Conservation (phyloP, 768 basidiomycete genomes). For the Hypholoma fasciculare region DNA sequence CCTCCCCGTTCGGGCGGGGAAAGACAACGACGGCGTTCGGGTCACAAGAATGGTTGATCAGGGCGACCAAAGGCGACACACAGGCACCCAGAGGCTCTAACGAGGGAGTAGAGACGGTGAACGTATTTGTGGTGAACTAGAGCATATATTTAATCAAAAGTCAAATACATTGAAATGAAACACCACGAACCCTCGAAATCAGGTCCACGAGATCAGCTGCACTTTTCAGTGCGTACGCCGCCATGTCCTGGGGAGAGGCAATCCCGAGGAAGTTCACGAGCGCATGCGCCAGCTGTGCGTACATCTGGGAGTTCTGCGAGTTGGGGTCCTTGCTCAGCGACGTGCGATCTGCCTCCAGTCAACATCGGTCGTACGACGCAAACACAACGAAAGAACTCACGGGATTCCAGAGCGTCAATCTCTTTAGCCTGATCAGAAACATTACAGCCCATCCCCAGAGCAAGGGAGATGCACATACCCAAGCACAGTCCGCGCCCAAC, state of each 20-base stretch:
- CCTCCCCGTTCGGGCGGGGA: conserved; percentile 49
- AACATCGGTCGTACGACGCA: background rate
- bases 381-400: conserved; percentile 42
- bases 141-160: background rate
- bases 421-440: conserved; percentile 49
- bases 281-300: conserved; percentile 73
- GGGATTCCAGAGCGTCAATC: conserved; percentile 73
- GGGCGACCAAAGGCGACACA: conserved; percentile 76
- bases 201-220: conserved; percentile 66
- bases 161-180: background rate
- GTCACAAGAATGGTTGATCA: conserved; percentile 87
- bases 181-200: conserved; percentile 62
- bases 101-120: conserved; percentile 78
- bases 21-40: conserved; percentile 94
- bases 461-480: conserved; percentile 44
- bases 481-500: conserved; percentile 49
- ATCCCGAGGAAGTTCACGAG: conserved; percentile 71
- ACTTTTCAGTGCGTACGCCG: conserved; percentile 54
- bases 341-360: conserved; percentile 48
- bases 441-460: background rate
- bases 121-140: conserved; percentile 91
- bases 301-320: conserved; percentile 49
- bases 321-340: conserved; percentile 37
- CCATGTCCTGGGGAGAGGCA: conserved; percentile 57
- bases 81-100: conserved; percentile 82